A percentile compares a stretch with the other conserved stretches of the same genome.
phyloP scores from a whole-genome alignment of 352 stramenopile genomes.

The Globisporangium cederbergense region DNA sequence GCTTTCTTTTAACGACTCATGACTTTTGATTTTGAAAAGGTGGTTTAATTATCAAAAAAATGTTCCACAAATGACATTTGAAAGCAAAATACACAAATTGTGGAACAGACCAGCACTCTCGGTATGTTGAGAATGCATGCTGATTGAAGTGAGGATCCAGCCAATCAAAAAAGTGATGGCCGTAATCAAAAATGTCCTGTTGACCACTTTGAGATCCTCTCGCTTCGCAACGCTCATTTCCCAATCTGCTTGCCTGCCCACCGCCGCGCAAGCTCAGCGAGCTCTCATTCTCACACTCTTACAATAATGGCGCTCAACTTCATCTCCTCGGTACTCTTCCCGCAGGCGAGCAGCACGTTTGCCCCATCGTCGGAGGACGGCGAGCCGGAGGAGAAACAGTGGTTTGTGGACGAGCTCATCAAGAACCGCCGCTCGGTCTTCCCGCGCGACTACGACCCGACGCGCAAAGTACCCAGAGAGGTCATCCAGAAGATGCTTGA shows the following conservation, averaged over 20 bases:
- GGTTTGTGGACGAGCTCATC: slow-evolving; percentile 73
- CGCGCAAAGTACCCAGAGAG: slow-evolving; percentile 43
- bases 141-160: background rate
- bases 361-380: background rate
- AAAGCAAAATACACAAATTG: background rate
- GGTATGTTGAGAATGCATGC: background rate
- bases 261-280: background rate
- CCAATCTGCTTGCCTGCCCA: background rate
- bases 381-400: slow-evolving; percentile 32
- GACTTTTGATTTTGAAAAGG: no score
- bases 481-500: slow-evolving; percentile 77
- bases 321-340: slow-evolving; percentile 12
- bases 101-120: background rate
- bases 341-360: slow-evolving; percentile 13
- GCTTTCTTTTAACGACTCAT: no score
- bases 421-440: slow-evolving; percentile 75
- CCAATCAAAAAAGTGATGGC: background rate
- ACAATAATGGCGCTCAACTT: slow-evolving; percentile 15
- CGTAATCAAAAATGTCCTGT: background rate
- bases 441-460: slow-evolving; percentile 61
- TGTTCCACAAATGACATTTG: no score
- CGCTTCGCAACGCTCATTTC: background rate
- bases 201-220: background rate
- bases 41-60: no score
- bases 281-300: background rate